Conservation (phyloP, 106 monocot genomes). For the Acorus gramineus region DNA sequence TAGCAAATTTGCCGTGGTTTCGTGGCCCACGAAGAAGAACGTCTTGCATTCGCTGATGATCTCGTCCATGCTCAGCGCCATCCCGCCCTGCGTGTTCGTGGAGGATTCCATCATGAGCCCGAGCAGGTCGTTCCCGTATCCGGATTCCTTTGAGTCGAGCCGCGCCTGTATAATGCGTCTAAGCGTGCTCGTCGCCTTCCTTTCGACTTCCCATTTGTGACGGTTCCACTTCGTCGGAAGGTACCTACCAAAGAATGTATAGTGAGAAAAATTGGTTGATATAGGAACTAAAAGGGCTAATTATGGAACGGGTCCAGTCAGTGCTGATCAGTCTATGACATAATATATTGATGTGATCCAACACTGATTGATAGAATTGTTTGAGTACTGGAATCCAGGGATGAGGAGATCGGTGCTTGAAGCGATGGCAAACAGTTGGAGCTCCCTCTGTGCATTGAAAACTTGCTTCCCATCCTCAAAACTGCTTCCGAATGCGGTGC, state of each 20-base stretch:
- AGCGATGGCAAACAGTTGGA: constrained; percentile 10
- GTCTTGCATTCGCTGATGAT: constrained; percentile 78
- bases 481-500: constrained; percentile 47
- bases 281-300: no score
- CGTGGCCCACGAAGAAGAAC: constrained; percentile 62
- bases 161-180: constrained; percentile 23
- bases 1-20: constrained; percentile 45
- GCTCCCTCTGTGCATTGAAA: constrained; percentile 39
- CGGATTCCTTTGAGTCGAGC: constrained; percentile 11
- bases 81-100: constrained; percentile 1
- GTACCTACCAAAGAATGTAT: constrained; percentile 10
- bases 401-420: background rate
- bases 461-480: constrained; percentile 35
- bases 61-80: constrained; percentile 38
- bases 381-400: constrained; percentile 23
- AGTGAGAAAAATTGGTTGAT: no score
- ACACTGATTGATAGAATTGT: no score
- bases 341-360: no score
- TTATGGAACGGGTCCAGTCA: no score
- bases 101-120: constrained; percentile 59
- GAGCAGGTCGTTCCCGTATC: constrained; percentile 45
- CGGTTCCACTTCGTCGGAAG: constrained; percentile 32
- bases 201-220: constrained; percentile 22
- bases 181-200: constrained; percentile 16
- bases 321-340: no score